Conservation (phyloP, 192 early-diverging fungal species). For the Dissophora globulifera region DNA sequence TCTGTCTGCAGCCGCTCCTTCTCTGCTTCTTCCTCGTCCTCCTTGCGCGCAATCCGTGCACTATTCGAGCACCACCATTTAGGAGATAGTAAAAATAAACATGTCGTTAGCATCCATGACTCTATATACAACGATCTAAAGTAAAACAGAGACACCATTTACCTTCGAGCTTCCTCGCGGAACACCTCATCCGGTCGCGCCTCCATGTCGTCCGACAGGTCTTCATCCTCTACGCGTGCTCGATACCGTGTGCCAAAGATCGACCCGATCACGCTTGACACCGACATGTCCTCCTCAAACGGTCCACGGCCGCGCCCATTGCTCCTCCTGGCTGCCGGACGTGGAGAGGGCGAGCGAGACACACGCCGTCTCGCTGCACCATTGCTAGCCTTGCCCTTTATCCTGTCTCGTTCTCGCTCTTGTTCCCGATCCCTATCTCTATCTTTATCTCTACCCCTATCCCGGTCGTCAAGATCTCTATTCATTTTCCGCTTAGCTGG, state of each 20-base stretch:
- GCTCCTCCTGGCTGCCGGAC: slow-evolving; percentile 12
- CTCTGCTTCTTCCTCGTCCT: slow-evolving; percentile 44
- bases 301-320: slow-evolving; percentile 17
- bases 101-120: not conserved
- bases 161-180: slow-evolving; percentile 51
- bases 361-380: slow-evolving; percentile 7
- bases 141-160: not conserved
- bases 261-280: slow-evolving; percentile 27
- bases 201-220: slow-evolving; percentile 51
- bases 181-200: slow-evolving; percentile 43
- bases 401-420: slow-evolving; percentile 1
- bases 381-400: slow-evolving; percentile 1
- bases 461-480: slow-evolving; percentile 24
- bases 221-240: slow-evolving; percentile 20
- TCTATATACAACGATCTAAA: too few species aligned
- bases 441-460: slow-evolving; percentile 12
- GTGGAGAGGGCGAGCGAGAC: slow-evolving; percentile 29
- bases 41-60: slow-evolving; percentile 37
- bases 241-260: slow-evolving; percentile 35
- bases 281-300: slow-evolving; percentile 30
- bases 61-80: slow-evolving; percentile 6
- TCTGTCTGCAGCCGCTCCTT: slow-evolving; percentile 26
- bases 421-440: slow-evolving; percentile 17
- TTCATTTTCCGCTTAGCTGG: slow-evolving; percentile 29
- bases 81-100: not conserved